Conservation (phyloP, 306 rosid genomes). For the Prunus davidiana region DNA sequence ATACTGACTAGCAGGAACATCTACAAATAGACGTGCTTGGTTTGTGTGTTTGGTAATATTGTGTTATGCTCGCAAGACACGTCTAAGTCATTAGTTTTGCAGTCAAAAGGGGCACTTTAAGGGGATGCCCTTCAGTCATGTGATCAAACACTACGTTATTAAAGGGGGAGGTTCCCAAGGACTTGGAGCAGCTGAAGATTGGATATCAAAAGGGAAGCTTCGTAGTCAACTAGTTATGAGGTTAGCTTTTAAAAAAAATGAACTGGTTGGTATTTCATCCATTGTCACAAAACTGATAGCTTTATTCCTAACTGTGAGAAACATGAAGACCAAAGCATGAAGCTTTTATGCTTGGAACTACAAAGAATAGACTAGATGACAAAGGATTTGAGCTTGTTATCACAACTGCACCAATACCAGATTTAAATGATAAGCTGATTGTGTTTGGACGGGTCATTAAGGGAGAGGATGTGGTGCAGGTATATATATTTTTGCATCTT, state of each 20-base stretch:
- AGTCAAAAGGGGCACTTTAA: conserved; percentile 86
- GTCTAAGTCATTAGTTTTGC: conserved; percentile 33
- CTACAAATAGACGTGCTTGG: neutral
- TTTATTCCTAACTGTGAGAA: neutral
- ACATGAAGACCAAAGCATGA: conserved; percentile 74
- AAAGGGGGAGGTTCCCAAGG: conserved; percentile 79
- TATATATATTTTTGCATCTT: conserved; percentile 17
- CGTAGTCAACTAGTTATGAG: conserved; percentile 49
- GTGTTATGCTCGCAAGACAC: neutral
- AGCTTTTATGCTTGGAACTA: conserved; percentile 91
- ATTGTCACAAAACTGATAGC: neutral
- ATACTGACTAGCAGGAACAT: neutral
- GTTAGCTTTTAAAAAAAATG: conserved; percentile 11
- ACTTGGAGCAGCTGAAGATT: conserved; percentile 68
- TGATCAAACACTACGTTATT: conserved; percentile 76
- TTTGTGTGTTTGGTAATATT: neutral
- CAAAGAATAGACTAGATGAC: conserved; percentile 59
- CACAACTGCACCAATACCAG: conserved; percentile 97
- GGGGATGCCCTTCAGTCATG: conserved; percentile 78
- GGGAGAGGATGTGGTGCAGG: conserved; percentile 99
- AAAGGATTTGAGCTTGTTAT: conserved; percentile 86
- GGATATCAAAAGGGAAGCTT: conserved; percentile 79
- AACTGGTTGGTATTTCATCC: neutral
- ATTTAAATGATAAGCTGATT: conserved; percentile 74
- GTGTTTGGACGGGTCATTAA: conserved; percentile 86